A percentile compares a stretch with the other conserved stretches of the same genome.
Conservation (phyloP, 257 asterid genomes). For the Forsythia viridissima region DNA sequence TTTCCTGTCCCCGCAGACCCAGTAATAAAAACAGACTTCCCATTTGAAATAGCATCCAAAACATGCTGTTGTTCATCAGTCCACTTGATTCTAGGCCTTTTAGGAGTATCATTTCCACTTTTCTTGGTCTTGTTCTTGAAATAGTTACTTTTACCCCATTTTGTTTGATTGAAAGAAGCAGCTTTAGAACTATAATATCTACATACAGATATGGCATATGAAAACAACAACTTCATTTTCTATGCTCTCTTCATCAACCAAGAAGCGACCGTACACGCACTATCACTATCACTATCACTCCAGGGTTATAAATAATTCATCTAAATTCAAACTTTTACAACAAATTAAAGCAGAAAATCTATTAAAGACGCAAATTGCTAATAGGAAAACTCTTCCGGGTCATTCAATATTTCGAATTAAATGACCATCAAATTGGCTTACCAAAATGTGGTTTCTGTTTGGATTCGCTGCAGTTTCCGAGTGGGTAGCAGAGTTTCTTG, state of each 20-base stretch:
- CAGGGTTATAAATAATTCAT: constrained; percentile 8
- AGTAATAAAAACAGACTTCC: constrained; percentile 64
- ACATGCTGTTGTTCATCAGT: constrained; percentile 59
- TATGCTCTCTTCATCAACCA: background rate
- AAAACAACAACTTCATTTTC: constrained; percentile 45
- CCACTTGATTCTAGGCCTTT: constrained; percentile 41
- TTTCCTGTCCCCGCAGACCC: constrained; percentile 91
- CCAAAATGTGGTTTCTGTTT: background rate
- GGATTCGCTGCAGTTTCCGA: constrained; percentile 4
- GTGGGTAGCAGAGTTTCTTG: background rate
- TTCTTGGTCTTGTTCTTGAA: constrained; percentile 27
- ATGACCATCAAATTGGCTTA: background rate
- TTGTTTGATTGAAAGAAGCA: constrained; percentile 11
- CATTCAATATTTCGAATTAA: background rate
- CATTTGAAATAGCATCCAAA: constrained; percentile 49
- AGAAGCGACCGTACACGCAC: background rate
- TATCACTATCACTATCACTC: background rate
- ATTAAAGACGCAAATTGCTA: constrained; percentile 4
- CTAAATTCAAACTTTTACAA: background rate
- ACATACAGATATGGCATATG: constrained; percentile 34
- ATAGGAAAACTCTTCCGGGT: background rate
- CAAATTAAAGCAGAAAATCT: background rate
- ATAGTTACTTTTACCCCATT: constrained; percentile 10
- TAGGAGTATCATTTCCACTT: constrained; percentile 22
- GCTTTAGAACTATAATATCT: constrained; percentile 48